These are phyloP conservation scores for Chaetomium cochliodes DNA, from an alignment of 495 filamentous ascomycete genomes.

Conservation along the genomic window DNA sequence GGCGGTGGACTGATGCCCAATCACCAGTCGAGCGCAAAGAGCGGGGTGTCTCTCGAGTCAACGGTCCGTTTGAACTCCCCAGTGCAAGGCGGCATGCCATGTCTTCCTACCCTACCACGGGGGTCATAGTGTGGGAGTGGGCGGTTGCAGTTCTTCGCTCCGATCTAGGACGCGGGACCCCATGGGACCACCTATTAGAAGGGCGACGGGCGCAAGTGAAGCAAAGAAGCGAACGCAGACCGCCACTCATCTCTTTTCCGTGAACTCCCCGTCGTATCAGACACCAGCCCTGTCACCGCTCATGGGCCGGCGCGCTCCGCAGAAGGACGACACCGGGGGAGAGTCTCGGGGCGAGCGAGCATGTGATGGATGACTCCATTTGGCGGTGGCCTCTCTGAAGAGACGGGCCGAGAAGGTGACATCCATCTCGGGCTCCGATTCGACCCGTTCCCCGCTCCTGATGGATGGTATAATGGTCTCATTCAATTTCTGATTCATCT, in stretches of 20 bases:
- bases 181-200: background rate
- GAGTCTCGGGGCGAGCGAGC: background rate
- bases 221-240: conserved; percentile 9
- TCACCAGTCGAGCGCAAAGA: conserved; percentile 29
- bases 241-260: background rate
- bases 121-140: conserved; percentile 3
- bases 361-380: background rate
- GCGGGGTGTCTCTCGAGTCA: conserved; percentile 25
- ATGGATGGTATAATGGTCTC: too few species aligned
- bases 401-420: too few species aligned
- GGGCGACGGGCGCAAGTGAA: background rate
- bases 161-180: conserved; percentile 11
- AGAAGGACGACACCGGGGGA: background rate
- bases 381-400: too few species aligned
- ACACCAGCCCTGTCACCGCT: background rate
- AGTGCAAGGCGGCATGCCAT: conserved; percentile 25
- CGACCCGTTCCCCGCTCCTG: too few species aligned
- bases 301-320: background rate
- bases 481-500: too few species aligned
- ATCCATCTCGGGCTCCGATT: too few species aligned
- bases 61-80: background rate
- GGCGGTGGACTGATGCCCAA: conserved; percentile 8
- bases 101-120: conserved; percentile 26
- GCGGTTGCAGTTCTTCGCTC: background rate
- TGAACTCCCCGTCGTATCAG: background rate